phyloP scores from a whole-genome alignment of 148 eudicot species.

The Bassia scoparia region DNA sequence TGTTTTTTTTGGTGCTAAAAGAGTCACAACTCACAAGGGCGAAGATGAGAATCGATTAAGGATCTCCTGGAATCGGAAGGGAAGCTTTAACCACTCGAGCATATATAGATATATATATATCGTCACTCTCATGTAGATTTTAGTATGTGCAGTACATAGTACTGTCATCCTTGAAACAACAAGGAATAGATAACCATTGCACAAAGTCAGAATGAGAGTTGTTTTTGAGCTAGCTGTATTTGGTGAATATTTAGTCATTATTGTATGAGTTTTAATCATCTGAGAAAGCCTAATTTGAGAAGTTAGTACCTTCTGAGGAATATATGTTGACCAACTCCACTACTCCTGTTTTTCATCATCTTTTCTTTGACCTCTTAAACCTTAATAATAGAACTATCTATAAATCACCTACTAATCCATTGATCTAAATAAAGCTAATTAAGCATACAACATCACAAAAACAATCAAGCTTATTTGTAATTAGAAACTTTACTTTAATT shows the following conservation, averaged over 20 bases:
- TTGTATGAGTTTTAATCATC: not conserved
- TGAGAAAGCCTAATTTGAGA: not conserved
- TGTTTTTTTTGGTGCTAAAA: too few relatives aligned
- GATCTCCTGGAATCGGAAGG: too few relatives aligned
- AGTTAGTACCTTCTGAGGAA: slow-evolving; percentile 5
- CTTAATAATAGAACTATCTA: slow-evolving; percentile 18
- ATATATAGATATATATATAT: too few relatives aligned
- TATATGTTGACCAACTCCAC: slow-evolving; percentile 37
- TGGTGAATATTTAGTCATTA: not conserved
- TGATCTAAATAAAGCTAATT: too few relatives aligned
- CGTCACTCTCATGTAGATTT: too few relatives aligned
- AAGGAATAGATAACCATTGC: not conserved
- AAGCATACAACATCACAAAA: slow-evolving; percentile 13
- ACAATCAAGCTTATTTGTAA: not conserved
- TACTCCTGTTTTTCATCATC: not conserved
- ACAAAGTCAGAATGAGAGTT: slow-evolving; percentile 7
- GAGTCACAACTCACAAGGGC: too few relatives aligned
- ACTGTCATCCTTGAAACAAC: too few relatives aligned
- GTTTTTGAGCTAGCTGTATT: not conserved
- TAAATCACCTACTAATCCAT: slow-evolving; percentile 15
- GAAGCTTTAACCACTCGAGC: too few relatives aligned
- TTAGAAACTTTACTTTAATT: too few relatives aligned
- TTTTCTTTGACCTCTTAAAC: slow-evolving; percentile 1
- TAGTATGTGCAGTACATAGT: too few relatives aligned
- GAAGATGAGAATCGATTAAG: too few relatives aligned